phyloP scores from a whole-genome alignment of 495 filamentous ascomycete species.

The Penicillium pulvis region DNA sequence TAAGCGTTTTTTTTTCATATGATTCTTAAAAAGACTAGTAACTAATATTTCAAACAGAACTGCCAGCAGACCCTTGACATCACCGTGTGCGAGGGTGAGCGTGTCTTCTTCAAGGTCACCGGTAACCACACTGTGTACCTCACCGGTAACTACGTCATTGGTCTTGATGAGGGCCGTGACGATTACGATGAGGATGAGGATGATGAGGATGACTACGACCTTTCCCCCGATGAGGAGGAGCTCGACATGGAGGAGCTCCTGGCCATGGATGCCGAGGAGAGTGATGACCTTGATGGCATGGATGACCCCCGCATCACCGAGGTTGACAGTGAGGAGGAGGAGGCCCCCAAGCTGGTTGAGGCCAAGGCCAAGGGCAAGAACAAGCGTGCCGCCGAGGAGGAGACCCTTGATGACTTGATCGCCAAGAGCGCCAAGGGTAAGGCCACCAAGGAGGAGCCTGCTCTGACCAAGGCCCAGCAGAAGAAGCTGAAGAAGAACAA shows the following conservation, averaged over 20 bases:
- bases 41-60: slow-evolving; percentile 54
- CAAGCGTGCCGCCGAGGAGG: slow-evolving; percentile 74
- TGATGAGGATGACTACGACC: slow-evolving; percentile 76
- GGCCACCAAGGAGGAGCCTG: slow-evolving; percentile 55
- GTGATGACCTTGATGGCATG: slow-evolving; percentile 81
- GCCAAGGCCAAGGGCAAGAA: slow-evolving; percentile 83
- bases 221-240: slow-evolving; percentile 76
- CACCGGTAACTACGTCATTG: slow-evolving; percentile 90
- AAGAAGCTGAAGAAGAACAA: slow-evolving; percentile 99
- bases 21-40: not conserved
- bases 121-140: slow-evolving; percentile 89
- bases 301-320: slow-evolving; percentile 82
- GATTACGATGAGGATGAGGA: slow-evolving; percentile 65
- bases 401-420: slow-evolving; percentile 71
- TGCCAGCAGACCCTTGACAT: slow-evolving; percentile 96
- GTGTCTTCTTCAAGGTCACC: slow-evolving; percentile 85
- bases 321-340: slow-evolving; percentile 81
- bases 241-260: slow-evolving; percentile 51
- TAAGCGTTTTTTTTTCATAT: slow-evolving; percentile 35
- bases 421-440: slow-evolving; percentile 65
- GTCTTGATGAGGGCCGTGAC: slow-evolving; percentile 52
- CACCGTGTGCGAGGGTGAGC: slow-evolving; percentile 80
- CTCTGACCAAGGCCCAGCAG: slow-evolving; percentile 91
- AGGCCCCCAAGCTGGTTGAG: slow-evolving; percentile 73
- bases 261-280: slow-evolving; percentile 67